phyloP scores from a whole-genome alignment of 106 monocot species.

The Dendrobium huoshanense region DNA sequence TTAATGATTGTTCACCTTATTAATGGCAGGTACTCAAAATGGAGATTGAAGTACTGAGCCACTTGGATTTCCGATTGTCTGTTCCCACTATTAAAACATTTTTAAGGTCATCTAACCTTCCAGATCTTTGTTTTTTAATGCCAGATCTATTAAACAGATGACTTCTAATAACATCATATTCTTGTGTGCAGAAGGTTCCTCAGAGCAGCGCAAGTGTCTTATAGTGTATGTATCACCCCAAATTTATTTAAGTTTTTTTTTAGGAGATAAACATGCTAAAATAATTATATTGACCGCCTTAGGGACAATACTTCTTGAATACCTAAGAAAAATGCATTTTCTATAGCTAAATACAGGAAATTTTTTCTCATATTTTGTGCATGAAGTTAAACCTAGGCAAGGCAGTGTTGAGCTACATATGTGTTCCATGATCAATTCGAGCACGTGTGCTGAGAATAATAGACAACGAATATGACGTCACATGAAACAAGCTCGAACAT shows the following conservation, averaged over 20 bases:
- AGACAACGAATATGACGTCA: too few relatives aligned
- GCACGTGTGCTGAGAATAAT: too few relatives aligned
- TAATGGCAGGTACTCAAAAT: slow-evolving; percentile 58
- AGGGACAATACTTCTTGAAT: not conserved
- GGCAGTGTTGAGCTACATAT: too few relatives aligned
- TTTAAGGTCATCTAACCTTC: slow-evolving; percentile 41
- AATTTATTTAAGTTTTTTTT: not conserved
- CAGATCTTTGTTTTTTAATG: not conserved
- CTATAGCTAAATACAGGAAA: not conserved
- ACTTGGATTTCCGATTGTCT: slow-evolving; percentile 47
- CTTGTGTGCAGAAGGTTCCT: slow-evolving; percentile 66
- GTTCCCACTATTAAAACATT: slow-evolving; percentile 78
- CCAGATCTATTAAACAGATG: not conserved
- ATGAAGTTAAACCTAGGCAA: not conserved
- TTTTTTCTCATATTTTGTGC: not conserved
- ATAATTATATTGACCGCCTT: not conserved
- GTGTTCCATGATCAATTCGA: too few relatives aligned
- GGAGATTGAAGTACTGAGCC: slow-evolving; percentile 56
- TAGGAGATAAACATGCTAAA: not conserved
- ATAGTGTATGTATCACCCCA: slow-evolving; percentile 29
- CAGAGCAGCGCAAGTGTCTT: slow-evolving; percentile 67
- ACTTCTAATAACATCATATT: not conserved
- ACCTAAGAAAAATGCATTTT: not conserved
- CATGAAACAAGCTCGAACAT: too few relatives aligned
- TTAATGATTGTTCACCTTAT: not conserved